These are phyloP conservation scores for Lolium rigidum DNA, from an alignment of 176 grass and related monocot genomes.

Conservation along the genomic window DNA sequence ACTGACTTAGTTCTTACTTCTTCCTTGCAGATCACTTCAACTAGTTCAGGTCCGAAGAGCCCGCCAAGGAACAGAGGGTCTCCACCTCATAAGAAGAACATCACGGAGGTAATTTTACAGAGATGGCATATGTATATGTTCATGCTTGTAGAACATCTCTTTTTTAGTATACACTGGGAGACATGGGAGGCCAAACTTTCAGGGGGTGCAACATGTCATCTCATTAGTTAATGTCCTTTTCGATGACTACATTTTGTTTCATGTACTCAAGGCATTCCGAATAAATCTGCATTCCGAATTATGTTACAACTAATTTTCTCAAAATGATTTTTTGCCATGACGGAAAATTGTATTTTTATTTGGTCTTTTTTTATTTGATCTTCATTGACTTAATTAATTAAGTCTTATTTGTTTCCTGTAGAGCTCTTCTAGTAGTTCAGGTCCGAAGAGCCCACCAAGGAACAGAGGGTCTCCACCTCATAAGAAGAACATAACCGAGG, in stretches of 20 bases:
- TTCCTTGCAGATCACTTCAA: slow-evolving; percentile 31
- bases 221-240: background rate
- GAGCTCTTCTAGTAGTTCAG: slow-evolving; percentile 38
- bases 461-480: slow-evolving; percentile 50
- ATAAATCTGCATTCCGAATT: too few species aligned
- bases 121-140: background rate
- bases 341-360: too few species aligned
- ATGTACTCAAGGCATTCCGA: too few species aligned
- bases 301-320: too few species aligned
- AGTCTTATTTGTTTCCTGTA: background rate
- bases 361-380: background rate
- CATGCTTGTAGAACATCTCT: background rate
- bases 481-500: slow-evolving; percentile 41
- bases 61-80: slow-evolving; percentile 49
- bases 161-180: background rate
- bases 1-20: background rate
- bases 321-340: too few species aligned
- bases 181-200: background rate
- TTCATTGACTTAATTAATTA: background rate
- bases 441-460: slow-evolving; percentile 48
- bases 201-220: slow-evolving; percentile 3
- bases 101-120: slow-evolving; percentile 27
- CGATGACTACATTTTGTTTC: background rate
- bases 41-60: slow-evolving; percentile 44
- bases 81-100: slow-evolving; percentile 48